Conservation (phyloP, 352 stramenopile genomes). For the Hyaloperonospora arabidopsidis region DNA sequence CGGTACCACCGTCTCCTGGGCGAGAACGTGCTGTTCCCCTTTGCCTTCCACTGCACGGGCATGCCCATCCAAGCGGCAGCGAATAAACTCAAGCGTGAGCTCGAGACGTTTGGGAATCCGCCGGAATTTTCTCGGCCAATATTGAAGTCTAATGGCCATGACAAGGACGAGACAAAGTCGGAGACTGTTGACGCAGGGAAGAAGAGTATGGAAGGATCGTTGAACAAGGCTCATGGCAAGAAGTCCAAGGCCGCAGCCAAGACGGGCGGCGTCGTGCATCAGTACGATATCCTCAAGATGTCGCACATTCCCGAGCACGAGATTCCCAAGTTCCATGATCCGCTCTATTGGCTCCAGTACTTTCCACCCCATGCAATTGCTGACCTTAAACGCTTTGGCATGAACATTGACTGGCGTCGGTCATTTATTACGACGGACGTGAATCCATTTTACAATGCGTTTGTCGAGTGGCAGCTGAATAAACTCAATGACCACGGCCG, state of each 20-base stretch:
- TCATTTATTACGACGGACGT: constrained; percentile 99
- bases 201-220: constrained; percentile 69
- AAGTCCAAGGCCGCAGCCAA: constrained; percentile 98
- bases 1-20: constrained; percentile 94
- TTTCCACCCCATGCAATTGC: constrained; percentile 95
- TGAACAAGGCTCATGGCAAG: constrained; percentile 90
- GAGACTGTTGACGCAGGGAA: constrained; percentile 12
- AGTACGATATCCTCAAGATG: constrained; percentile 99
- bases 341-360: constrained; percentile 97
- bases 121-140: constrained; percentile 75
- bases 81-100: constrained; percentile 98
- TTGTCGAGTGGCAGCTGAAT: constrained; percentile 99
- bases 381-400: constrained; percentile 97
- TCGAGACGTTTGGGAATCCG: constrained; percentile 90
- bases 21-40: constrained; percentile 99
- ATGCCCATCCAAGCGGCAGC: constrained; percentile 99
- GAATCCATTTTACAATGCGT: constrained; percentile 99
- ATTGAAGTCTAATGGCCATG: neutral
- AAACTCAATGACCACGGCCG: constrained; percentile 88
- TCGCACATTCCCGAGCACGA: constrained; percentile 86
- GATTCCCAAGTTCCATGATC: constrained; percentile 96
- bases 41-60: constrained; percentile 99
- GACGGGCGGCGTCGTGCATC: constrained; percentile 92
- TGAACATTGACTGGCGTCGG: constrained; percentile 95
- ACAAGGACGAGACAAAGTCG: constrained; percentile 9